Conservation (phyloP, 2,329 filamentous ascomycete species). For the Ramularia collo-cygni region DNA sequence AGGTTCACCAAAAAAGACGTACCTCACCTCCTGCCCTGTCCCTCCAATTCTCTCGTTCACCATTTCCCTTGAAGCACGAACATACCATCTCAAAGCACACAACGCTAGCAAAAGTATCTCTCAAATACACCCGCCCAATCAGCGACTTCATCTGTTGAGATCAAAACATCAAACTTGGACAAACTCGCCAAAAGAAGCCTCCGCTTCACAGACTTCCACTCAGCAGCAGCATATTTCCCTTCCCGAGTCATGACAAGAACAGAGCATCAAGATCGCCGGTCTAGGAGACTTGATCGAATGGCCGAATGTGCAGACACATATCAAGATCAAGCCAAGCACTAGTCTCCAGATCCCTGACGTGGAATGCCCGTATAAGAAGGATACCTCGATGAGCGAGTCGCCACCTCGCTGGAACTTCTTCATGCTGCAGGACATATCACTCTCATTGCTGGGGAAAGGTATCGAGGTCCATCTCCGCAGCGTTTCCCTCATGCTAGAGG, state of each 20-base stretch:
- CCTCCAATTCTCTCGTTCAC: too few species aligned
- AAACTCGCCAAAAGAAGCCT: conserved; percentile 43
- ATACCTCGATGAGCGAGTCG: conserved; percentile 55
- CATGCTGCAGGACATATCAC: conserved; percentile 54
- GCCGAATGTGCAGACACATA: conserved; percentile 48
- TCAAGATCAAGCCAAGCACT: conserved; percentile 37
- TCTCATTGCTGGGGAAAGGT: conserved; percentile 58
- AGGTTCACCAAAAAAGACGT: too few species aligned
- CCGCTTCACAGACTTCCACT: conserved; percentile 59
- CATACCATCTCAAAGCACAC: too few species aligned
- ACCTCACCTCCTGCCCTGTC: too few species aligned
- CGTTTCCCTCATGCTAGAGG: conserved; percentile 50
- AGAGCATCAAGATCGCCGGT: conserved; percentile 52
- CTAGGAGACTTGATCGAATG: conserved; percentile 55
- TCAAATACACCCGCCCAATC: too few species aligned
- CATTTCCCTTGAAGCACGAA: too few species aligned
- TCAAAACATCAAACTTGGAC: conserved; percentile 54
- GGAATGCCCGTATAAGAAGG: conserved; percentile 58
- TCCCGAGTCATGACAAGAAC: conserved; percentile 59
- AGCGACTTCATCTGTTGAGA: conserved; percentile 55
- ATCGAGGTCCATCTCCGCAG: conserved; percentile 53
- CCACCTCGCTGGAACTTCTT: conserved; percentile 52
- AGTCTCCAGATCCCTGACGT: conserved; percentile 48
- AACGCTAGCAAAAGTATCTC: too few species aligned
- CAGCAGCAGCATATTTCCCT: conserved; percentile 58